Conservation (phyloP, 305 asterid species). For the Solanum hybrid region DNA sequence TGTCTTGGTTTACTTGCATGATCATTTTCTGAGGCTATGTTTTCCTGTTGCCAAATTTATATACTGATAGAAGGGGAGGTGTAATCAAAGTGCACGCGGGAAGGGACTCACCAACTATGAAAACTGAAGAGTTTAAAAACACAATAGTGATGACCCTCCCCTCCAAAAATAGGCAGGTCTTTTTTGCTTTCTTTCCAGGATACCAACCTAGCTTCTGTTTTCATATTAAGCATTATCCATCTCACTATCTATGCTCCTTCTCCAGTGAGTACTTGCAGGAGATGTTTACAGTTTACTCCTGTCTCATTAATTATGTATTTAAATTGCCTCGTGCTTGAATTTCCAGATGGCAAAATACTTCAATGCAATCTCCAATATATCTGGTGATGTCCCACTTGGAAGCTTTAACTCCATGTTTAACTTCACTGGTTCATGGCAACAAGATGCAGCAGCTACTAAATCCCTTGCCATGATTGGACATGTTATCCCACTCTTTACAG, state of each 20-base stretch:
- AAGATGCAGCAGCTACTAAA: constrained; percentile 84
- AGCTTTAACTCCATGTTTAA: constrained; percentile 96
- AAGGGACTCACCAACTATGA: background rate
- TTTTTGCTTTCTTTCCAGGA: background rate
- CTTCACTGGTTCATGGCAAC: constrained; percentile 89
- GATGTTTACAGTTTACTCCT: background rate
- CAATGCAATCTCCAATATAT: constrained; percentile 60
- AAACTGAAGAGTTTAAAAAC: background rate
- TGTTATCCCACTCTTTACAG: constrained; percentile 50
- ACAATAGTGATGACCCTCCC: background rate
- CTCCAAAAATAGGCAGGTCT: background rate
- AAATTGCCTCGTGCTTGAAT: constrained; percentile 16
- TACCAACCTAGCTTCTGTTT: background rate
- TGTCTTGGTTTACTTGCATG: background rate
- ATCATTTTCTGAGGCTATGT: background rate
- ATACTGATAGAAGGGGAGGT: background rate
- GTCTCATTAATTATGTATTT: background rate
- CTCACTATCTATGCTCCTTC: background rate
- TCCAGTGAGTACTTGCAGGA: background rate
- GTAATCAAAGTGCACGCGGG: background rate
- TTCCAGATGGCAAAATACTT: constrained; percentile 82
- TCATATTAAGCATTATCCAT: background rate
- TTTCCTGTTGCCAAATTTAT: background rate
- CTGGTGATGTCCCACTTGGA: constrained; percentile 78
- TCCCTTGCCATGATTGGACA: constrained; percentile 89